These are phyloP conservation scores for Penicillium brevicompactum DNA, from an alignment of 2,329 filamentous ascomycete genomes.

Conservation along the genomic window DNA sequence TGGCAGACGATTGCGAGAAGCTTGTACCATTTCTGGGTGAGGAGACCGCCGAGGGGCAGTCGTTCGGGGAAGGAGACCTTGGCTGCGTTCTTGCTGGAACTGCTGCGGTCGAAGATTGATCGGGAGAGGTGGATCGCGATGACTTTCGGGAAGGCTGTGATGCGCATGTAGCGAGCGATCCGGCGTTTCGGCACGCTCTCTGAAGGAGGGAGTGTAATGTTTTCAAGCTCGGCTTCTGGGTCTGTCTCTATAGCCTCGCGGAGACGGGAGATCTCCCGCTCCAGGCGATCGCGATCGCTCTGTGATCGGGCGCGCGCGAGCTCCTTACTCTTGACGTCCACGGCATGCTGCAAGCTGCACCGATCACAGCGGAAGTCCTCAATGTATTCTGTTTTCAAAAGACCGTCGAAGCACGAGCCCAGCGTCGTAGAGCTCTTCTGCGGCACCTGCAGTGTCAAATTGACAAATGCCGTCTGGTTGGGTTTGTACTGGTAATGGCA, in stretches of 20 bases:
- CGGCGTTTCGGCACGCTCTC: slow-evolving; percentile 75
- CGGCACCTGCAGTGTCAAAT: slow-evolving; percentile 87
- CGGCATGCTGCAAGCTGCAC: slow-evolving; percentile 82
- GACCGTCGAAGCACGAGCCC: slow-evolving; percentile 85
- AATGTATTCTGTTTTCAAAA: slow-evolving; percentile 93
- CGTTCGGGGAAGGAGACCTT: slow-evolving; percentile 90
- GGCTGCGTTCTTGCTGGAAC: slow-evolving; percentile 88
- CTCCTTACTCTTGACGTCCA: slow-evolving; percentile 64
- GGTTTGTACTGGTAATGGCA: slow-evolving; percentile 89
- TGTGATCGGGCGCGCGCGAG: slow-evolving; percentile 58
- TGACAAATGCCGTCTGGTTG: slow-evolving; percentile 82
- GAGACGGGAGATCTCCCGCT: slow-evolving; percentile 65
- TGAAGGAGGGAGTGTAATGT: slow-evolving; percentile 72
- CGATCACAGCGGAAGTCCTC: slow-evolving; percentile 96
- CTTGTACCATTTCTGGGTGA: slow-evolving; percentile 78
- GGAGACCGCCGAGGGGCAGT: slow-evolving; percentile 77
- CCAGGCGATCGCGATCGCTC: slow-evolving; percentile 54
- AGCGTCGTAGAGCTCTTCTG: slow-evolving; percentile 79
- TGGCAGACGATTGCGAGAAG: slow-evolving; percentile 88
- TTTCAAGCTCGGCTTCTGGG: slow-evolving; percentile 74
- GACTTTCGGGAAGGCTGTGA: slow-evolving; percentile 84
- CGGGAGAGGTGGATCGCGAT: slow-evolving; percentile 89
- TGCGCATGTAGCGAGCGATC: slow-evolving; percentile 85
- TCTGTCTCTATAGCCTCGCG: slow-evolving; percentile 72
- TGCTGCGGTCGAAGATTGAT: slow-evolving; percentile 81